Evolutionary conservation across 495 filamentous ascomycete genomes (phyloP), one percentile per base, ranked within the genome.

Genomic region (Venustampulla echinocandica): DNA sequence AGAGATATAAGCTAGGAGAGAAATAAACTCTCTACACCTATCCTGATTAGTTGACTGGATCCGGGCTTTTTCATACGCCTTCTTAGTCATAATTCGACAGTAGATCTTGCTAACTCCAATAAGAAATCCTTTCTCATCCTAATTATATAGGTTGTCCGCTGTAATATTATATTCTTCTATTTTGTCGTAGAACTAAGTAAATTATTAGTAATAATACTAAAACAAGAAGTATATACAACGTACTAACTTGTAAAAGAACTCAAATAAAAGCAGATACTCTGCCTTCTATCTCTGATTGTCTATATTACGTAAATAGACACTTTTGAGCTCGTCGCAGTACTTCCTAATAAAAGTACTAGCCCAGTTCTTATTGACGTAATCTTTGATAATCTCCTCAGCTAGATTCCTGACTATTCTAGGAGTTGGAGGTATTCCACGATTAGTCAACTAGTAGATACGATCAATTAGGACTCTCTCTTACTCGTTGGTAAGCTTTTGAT

Each of bases 51-150:
- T 13, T 33, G 37, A 44, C 4, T 30, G 44, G n/a, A 50, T 22
- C 10, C 47, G 30, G 6, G 30, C 47, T 2, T 17, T 36, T 44
- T 50, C 14, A 2, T 25, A 45, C 7, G 32, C 47, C 20, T 20
- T 19, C 3, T 10, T 1, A 22, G 28, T 39, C 34, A 54, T 69
- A 51, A 64, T 37, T 46, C 67, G 52, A 49, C 58, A 56, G 21
- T 46, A 38, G 2, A 30, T 9, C 1, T 32, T 2, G 38, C 60
- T 56, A 37, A 37, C 36, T 17, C 37, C 23, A 28, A 48, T 40
- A n/a, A 48, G 19, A 11, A 38, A 48, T 19, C 36, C 42, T 35
- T 47, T 47, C 30, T 47, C 33, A 34, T 47, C 44, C 14, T 22
- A 38, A 19, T 47, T 47, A 18, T 47, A 37, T 9, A 47, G 4